phyloP scores from a whole-genome alignment of 768 basidiomycete genomes.

The Paxillus rubicundulus region DNA sequence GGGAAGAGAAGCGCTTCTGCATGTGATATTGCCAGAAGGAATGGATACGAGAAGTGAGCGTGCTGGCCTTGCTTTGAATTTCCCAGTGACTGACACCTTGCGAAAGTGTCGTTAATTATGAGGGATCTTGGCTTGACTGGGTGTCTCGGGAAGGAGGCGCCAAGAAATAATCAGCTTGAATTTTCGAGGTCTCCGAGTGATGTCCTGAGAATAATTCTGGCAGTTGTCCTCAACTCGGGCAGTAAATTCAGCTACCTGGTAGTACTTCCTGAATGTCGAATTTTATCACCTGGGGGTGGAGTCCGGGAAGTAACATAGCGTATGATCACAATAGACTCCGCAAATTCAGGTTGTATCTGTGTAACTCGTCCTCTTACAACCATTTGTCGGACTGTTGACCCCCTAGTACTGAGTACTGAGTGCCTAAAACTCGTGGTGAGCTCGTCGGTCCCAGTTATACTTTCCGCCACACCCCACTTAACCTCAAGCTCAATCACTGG shows the following conservation, averaged over 20 bases:
- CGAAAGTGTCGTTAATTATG: slow-evolving; percentile 66
- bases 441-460: not conserved
- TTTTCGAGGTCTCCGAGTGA: not conserved
- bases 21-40: slow-evolving; percentile 74
- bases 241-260: not conserved
- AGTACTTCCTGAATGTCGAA: not conserved
- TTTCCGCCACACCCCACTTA: not conserved
- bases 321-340: not conserved
- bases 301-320: not conserved
- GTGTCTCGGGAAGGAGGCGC: slow-evolving; percentile 49
- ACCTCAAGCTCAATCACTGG: not conserved
- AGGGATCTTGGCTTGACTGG: slow-evolving; percentile 91
- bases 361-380: not conserved
- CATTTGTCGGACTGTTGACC: too few species aligned
- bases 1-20: slow-evolving; percentile 83
- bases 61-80: not conserved
- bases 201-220: too few species aligned
- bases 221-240: not conserved
- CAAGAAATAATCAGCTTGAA: slow-evolving; percentile 20
- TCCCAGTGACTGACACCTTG: not conserved
- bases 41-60: slow-evolving; percentile 77
- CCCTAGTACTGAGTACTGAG: too few species aligned
- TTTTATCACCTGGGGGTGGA: not conserved
- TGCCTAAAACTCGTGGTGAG: too few species aligned
- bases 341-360: not conserved